Evolutionary conservation across 78 protist species (phyloP), one percentile per base, ranked within the genome.

Genomic region (Dictyostelium intermedium): DNA sequence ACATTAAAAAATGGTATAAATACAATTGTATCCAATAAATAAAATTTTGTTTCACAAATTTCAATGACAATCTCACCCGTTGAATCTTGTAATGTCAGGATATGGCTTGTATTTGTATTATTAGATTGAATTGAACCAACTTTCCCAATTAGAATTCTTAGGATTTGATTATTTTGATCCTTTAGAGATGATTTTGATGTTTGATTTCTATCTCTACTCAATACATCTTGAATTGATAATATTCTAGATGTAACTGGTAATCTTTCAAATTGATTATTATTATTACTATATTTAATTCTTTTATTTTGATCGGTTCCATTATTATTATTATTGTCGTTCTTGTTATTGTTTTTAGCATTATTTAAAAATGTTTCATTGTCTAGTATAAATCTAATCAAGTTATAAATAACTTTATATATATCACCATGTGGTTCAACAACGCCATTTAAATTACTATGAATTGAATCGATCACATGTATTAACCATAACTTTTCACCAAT

Each of bases 1-100:
- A 82, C n/a, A 56, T 82, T 82, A 41, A 82, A 82, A 82, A 45
- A 82, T 7, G 86, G 86, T 56, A 82, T 56, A 10, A 82, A 82
- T 6, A 60, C 86, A 18, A 82, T 82, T 14, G 76, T 45, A 10
- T 82, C 86, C 23, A 45, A 34, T 30, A 56, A 25, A 60, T 43
- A 50, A 11, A 25, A 39, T 18, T 39, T 14, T 5, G 70, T 13
- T 35, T 27, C 5, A 13, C 50, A 16, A 82, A 82, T 60, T 34
- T 82, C 66, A 16, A 82, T 34, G 5, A 56, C 63, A 20, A 82
- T 82, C 25, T 82, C 53, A 34, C 86, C 86, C 20, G 86, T 82
- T 16, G 30, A 20, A 35, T 82, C 86, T 32, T 34, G 43, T 35
- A 82, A 39, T 56, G 86, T 56, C 5, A 82, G 39, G 5, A 82